A percentile compares a stretch with the other conserved stretches of the same genome.
Conservation (phyloP, 306 rosid genomes). For the Ziziphus jujuba region DNA sequence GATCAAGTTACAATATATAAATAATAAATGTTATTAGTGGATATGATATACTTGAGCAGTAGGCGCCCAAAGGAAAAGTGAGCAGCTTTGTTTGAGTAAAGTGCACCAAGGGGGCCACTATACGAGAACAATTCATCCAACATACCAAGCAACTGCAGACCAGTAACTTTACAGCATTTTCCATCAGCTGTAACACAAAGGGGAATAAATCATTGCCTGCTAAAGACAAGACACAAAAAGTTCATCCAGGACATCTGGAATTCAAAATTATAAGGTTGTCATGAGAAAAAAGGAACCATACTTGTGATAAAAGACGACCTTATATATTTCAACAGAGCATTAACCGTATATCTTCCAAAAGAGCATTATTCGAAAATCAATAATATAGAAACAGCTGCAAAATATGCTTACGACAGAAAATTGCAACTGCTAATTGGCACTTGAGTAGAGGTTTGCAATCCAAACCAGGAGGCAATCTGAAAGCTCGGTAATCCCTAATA, state of each 20-base stretch:
- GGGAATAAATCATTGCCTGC: constrained; percentile 3
- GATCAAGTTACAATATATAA: neutral
- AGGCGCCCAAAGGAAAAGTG: constrained; percentile 93
- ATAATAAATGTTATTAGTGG: neutral
- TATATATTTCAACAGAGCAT: neutral
- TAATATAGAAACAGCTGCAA: neutral
- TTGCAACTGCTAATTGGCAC: constrained; percentile 62
- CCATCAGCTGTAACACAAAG: constrained; percentile 59
- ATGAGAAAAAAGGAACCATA: neutral
- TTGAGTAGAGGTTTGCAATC: constrained; percentile 68
- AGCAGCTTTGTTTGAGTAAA: constrained; percentile 62
- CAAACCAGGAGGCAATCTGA: constrained; percentile 51
- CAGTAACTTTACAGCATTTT: constrained; percentile 66
- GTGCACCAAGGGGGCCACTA: constrained; percentile 82
- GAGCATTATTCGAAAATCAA: constrained; percentile 3
- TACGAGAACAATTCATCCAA: constrained; percentile 85
- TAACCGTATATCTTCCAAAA: too few relatives aligned
- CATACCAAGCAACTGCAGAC: constrained; percentile 89
- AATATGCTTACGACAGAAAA: constrained; percentile 57
- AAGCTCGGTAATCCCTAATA: constrained; percentile 62
- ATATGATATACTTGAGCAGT: constrained; percentile 74
- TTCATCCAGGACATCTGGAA: neutral
- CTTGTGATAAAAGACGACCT: neutral
- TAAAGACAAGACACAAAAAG: neutral
- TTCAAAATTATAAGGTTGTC: neutral